Conservation (phyloP, 306 rosid genomes). For the Senna tora region DNA sequence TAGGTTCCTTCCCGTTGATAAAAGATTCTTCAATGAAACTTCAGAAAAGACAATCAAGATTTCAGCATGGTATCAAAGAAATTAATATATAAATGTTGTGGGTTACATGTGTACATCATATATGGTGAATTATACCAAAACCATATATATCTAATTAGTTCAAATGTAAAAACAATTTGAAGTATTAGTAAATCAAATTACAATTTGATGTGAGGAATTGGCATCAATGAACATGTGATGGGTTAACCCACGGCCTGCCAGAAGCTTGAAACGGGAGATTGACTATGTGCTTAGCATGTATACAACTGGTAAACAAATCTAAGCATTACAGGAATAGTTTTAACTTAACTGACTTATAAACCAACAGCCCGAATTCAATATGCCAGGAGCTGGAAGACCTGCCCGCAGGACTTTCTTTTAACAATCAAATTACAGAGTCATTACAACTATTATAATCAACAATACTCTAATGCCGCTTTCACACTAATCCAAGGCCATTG, state of each 20-base stretch:
- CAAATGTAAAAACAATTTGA: background rate
- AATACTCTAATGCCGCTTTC: background rate
- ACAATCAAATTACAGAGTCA: background rate
- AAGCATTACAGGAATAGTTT: background rate
- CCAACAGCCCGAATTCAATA: constrained; percentile 17
- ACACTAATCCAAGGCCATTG: too few relatives aligned
- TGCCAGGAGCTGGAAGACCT: background rate
- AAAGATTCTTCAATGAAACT: constrained; percentile 73
- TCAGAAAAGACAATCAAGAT: constrained; percentile 40
- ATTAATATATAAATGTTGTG: background rate
- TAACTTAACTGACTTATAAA: constrained; percentile 3
- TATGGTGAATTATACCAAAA: constrained; percentile 2
- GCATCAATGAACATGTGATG: constrained; percentile 2
- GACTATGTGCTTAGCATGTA: constrained; percentile 6
- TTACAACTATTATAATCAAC: background rate
- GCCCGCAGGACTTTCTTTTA: background rate
- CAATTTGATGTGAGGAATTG: constrained; percentile 15
- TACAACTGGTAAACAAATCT: background rate
- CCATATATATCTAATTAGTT: constrained; percentile 24
- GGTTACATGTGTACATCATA: constrained; percentile 24
- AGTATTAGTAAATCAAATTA: constrained; percentile 10
- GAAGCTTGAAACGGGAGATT: constrained; percentile 2
- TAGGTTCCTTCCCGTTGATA: constrained; percentile 51
- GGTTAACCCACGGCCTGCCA: constrained; percentile 5
- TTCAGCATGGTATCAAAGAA: constrained; percentile 27